phyloP scores from a whole-genome alignment of 116 monocot genomes.

The Trichopus zeylanicus region DNA sequence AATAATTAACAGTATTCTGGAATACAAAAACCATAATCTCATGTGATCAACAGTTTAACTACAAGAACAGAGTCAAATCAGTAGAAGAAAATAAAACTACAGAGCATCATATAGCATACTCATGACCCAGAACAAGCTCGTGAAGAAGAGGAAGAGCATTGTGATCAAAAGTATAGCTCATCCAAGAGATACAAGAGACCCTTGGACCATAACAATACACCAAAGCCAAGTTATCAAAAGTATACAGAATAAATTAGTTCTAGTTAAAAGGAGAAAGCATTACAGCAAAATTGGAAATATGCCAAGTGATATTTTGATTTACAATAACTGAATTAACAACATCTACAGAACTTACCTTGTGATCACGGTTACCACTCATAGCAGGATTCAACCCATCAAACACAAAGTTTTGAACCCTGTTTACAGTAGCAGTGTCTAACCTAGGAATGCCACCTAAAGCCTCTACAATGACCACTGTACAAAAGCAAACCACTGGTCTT shows the following conservation, averaged over 20 bases:
- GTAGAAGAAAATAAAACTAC: background rate
- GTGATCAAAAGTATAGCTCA: too few relatives aligned
- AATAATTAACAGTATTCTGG: too few relatives aligned
- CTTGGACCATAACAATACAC: too few relatives aligned
- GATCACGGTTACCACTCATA: slow-evolving; percentile 34
- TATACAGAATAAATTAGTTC: too few relatives aligned
- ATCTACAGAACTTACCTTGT: slow-evolving; percentile 24
- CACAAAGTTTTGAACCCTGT: slow-evolving; percentile 59
- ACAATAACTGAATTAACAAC: background rate
- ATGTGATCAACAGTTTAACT: background rate
- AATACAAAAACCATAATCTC: background rate
- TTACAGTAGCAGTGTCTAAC: slow-evolving; percentile 62
- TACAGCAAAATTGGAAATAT: too few relatives aligned
- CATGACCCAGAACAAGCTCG: background rate
- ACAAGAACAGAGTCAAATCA: background rate
- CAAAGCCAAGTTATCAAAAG: too few relatives aligned
- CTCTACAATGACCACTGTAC: slow-evolving; percentile 69
- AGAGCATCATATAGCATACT: background rate
- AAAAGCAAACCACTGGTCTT: slow-evolving; percentile 63
- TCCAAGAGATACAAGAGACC: too few relatives aligned
- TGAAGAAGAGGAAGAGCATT: background rate
- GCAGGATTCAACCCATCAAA: slow-evolving; percentile 55
- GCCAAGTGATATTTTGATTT: too few relatives aligned
- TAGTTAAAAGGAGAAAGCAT: too few relatives aligned
- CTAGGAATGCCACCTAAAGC: slow-evolving; percentile 53